phyloP scores from a whole-genome alignment of 345 rosid species.

The Citrus unshiu region DNA sequence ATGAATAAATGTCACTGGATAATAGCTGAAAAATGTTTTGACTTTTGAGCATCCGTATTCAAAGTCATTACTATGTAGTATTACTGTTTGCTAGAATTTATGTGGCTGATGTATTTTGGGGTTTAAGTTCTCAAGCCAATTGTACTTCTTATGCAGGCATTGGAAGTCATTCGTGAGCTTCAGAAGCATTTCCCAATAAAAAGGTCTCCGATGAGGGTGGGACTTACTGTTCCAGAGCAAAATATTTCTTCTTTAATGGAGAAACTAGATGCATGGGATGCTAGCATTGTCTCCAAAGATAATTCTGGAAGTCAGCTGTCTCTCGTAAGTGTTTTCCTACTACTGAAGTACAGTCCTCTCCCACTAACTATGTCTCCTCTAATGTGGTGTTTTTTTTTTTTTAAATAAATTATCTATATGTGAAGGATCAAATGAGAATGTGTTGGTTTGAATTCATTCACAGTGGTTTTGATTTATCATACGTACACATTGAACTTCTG shows the following conservation, averaged over 20 bases:
- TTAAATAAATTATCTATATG: neutral
- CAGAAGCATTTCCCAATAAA: conserved; percentile 91
- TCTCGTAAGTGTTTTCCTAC: conserved; percentile 48
- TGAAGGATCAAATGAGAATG: neutral
- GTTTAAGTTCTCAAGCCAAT: neutral
- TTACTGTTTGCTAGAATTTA: neutral
- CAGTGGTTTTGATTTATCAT: neutral
- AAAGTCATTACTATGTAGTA: neutral
- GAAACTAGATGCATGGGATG: conserved; percentile 61
- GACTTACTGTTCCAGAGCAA: conserved; percentile 48
- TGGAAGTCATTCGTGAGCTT: conserved; percentile 91
- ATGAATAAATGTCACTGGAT: neutral
- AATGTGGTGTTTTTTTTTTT: neutral
- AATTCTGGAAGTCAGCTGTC: conserved; percentile 63
- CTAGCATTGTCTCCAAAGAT: conserved; percentile 68
- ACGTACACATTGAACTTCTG: neutral
- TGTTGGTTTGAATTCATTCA: neutral
- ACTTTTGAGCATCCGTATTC: neutral
- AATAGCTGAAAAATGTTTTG: neutral
- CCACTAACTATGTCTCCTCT: neutral
- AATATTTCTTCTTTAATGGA: conserved; percentile 48
- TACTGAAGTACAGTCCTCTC: neutral
- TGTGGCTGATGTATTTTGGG: neutral
- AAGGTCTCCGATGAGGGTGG: conserved; percentile 88
- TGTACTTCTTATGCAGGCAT: conserved; percentile 48